Percentiles rank a stretch among this genome's conserved stretches.
phyloP scores from a whole-genome alignment of 208 protist genomes.

The Acanthamoeba quina region DNA sequence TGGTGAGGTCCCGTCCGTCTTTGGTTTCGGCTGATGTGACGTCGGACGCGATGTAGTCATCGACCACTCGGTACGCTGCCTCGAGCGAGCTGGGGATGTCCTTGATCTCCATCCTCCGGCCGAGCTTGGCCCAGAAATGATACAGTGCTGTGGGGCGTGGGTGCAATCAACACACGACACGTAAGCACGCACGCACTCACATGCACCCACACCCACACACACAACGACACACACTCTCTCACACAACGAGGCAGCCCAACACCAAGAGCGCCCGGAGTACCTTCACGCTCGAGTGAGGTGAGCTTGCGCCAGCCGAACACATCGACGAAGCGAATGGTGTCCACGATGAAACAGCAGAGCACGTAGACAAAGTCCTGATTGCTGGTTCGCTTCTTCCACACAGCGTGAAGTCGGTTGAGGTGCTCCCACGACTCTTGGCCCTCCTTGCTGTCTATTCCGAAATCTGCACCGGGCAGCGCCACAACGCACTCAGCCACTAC shows the following conservation, averaged over 20 bases:
- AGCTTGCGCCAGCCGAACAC: conserved; percentile 21
- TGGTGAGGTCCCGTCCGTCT: not conserved
- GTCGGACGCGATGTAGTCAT: not conserved
- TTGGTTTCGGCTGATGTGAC: not conserved
- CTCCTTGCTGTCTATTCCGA: not conserved
- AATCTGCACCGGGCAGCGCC: not conserved
- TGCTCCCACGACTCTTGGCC: not conserved
- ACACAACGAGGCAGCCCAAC: not conserved
- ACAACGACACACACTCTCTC: too few relatives aligned
- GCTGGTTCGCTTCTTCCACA: not conserved
- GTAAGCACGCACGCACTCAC: not conserved
- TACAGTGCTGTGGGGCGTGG: not conserved
- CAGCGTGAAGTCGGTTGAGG: not conserved
- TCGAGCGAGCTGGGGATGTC: not conserved
- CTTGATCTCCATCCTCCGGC: not conserved
- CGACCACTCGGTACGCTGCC: not conserved
- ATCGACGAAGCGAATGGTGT: conserved; percentile 16
- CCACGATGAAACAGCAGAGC: conserved; percentile 2
- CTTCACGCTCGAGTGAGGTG: not conserved
- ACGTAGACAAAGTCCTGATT: conserved; percentile 26
- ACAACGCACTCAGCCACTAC: not conserved
- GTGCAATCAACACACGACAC: not conserved
- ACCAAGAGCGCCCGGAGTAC: not conserved
- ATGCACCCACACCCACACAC: too few relatives aligned
- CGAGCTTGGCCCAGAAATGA: conserved; percentile 25